Evolutionary conservation across 352 stramenopile genomes (phyloP), one percentile per base, ranked within the genome.

Genomic region (Globisporangium yorkense): DNA sequence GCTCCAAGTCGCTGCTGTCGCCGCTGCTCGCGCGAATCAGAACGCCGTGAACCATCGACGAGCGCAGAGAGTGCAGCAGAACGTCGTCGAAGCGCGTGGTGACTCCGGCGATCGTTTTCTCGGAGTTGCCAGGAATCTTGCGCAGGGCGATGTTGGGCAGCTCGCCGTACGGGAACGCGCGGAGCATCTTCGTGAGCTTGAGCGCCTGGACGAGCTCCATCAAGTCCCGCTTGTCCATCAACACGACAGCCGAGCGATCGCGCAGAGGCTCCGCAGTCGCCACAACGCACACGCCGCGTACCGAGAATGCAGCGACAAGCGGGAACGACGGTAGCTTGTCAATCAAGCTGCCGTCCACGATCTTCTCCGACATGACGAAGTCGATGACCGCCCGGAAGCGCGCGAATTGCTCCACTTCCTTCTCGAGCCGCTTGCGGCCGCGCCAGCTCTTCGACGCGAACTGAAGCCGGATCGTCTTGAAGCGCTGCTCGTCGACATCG

Each of bases 361-460:
- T 63, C 46, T 68, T 76, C 39, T 75, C 59, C 2, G 66, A 63
- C 3, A 78, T 52, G 18, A 86, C 73, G 16, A 85, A 60, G 44
- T 89, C 77, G 27, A 88, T 68, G 13, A 75, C 61, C 2, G 72
- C 68, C 1, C 77, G 82, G 29, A 92, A 89, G 1, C 67, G 68
- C 15, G 77, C 72, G 10, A 89, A 59, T 2, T 73, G 50, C 0
- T 67, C 51, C 1, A 80, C 67, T 46, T 89, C 72, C 59, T 87
- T 83, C 2, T 62, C 65, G 29, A 92, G 54, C 7, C 82, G 68
- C 45, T 89, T 89, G 51, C 84, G 77, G 6, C 82, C 82, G 39
- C 77, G 75, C 79, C 79, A 92, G 27, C 61, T 83, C 56, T 88
- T 88, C 0, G 70, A 76, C 1, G 74, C 74, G 46, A 86, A 80